Evolutionary conservation across 495 filamentous ascomycete genomes (phyloP), one percentile per base, ranked within the genome.

Genomic region (Xanthoparmelia taractica): DNA sequence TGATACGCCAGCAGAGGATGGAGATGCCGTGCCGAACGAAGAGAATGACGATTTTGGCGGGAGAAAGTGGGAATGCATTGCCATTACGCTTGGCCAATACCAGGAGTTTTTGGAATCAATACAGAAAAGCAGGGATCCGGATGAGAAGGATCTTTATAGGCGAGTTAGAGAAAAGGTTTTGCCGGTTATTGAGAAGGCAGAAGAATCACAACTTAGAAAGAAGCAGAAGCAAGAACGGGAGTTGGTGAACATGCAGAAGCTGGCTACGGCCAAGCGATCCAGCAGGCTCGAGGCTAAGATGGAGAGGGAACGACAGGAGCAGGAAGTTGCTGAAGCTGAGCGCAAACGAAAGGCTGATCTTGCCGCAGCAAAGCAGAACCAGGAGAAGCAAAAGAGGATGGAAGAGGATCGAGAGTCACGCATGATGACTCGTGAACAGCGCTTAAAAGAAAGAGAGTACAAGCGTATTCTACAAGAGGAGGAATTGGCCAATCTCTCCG

Each of bases 231-330:
- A 84, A 64, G 86, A 93, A 72, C 91, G 89, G 70, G 92, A 96
- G 68, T 71, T 95, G 37, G 75, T 89, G 59, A 90, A 85, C 67
- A 70, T 93, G 66, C 84, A 93, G 70, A 88, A 92, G 68, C 78
- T 97, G 65, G 92, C 90, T n/a, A 87, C 87, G 47, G 93, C 94
- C 0, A 98, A 98, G 76, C 79, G 94, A 61, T 97, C 94, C 1
- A 93, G 90, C 66, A 85, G 94, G 57, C 80, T 97, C 57, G 91
- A 91, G 40, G 80, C 82, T 59, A 96, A 91, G 74, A 75, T 84
- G 34, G 89, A 96, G 72, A 88, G 85, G 60, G 90, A 91, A 65
- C 85, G 85, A 66, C 73, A 85, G 60, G 85, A 90, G 31, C 87
- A 89, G 61, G 87, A 88, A 60, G 80, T 81, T 47, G 78, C 75